Percentiles rank a stretch among this genome's conserved stretches.
phyloP scores from a whole-genome alignment of 345 rosid species.

The Gossypium ekmanianum region DNA sequence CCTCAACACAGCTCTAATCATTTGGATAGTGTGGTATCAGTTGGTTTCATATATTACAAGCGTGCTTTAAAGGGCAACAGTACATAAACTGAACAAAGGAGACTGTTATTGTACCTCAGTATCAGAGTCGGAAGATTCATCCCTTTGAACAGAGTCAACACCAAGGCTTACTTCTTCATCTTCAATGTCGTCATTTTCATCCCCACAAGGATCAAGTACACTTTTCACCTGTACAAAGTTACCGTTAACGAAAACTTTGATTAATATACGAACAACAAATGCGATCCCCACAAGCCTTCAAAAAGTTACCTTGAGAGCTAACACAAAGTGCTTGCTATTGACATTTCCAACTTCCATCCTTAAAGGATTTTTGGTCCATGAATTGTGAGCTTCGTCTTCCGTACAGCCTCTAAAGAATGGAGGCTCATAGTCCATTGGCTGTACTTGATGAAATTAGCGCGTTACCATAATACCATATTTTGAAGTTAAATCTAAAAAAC shows the following conservation, averaged over 20 bases:
- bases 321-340: constrained; percentile 88
- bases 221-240: constrained; percentile 70
- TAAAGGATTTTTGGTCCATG: constrained; percentile 86
- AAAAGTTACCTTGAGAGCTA: constrained; percentile 69
- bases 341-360: constrained; percentile 96
- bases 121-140: constrained; percentile 66
- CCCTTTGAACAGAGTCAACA: constrained; percentile 53
- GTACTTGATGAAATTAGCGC: constrained; percentile 22
- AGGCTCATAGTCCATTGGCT: constrained; percentile 94
- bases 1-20: background rate
- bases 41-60: background rate
- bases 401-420: constrained; percentile 87
- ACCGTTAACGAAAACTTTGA: constrained; percentile 8
- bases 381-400: constrained; percentile 74
- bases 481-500: background rate
- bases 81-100: background rate
- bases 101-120: constrained; percentile 58
- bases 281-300: constrained; percentile 11
- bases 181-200: constrained; percentile 71
- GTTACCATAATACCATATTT: background rate
- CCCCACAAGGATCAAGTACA: constrained; percentile 96
- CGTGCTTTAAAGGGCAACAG: background rate
- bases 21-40: background rate
- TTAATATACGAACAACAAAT: constrained; percentile 1
- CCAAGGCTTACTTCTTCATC: constrained; percentile 66